A percentile compares a stretch with the other conserved stretches of the same genome.
These are phyloP conservation scores for Elaeagnus macrophylla DNA, from an alignment of 306 rosid genomes.

Conservation along the genomic window DNA sequence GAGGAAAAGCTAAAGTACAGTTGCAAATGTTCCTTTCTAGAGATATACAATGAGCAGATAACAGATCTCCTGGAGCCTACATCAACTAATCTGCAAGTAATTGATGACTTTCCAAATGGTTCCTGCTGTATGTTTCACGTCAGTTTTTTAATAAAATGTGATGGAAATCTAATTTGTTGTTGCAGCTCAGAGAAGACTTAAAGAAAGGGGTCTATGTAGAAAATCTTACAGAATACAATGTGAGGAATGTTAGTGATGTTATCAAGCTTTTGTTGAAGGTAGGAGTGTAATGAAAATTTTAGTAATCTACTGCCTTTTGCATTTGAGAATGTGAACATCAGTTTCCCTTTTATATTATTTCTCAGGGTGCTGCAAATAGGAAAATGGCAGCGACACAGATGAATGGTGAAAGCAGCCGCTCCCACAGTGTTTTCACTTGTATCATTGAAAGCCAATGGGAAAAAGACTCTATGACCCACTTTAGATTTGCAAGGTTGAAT, in stretches of 20 bases:
- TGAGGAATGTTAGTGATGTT: constrained; percentile 66
- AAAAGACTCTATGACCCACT: constrained; percentile 74
- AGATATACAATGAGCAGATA: constrained; percentile 93
- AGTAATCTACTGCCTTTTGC: constrained; percentile 9
- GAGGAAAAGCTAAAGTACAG: constrained; percentile 66
- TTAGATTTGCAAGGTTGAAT: constrained; percentile 90
- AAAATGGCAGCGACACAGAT: constrained; percentile 90
- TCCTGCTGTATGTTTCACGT: constrained; percentile 17
- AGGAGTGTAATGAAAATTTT: constrained; percentile 9
- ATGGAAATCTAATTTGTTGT: constrained; percentile 9
- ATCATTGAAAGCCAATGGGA: constrained; percentile 89
- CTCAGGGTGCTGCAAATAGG: constrained; percentile 82
- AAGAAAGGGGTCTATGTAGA: constrained; percentile 96
- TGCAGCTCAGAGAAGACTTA: constrained; percentile 93
- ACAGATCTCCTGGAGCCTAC: constrained; percentile 94
- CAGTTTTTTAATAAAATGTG: not conserved
- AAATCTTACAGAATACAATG: constrained; percentile 68
- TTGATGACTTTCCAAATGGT: constrained; percentile 15
- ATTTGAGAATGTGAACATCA: constrained; percentile 15
- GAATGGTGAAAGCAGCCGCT: constrained; percentile 92
- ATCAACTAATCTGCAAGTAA: constrained; percentile 82
- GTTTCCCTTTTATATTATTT: constrained; percentile 19
- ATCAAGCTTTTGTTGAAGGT: constrained; percentile 85
- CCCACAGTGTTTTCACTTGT: constrained; percentile 95
- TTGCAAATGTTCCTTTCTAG: constrained; percentile 90